Evolutionary conservation across 2,329 filamentous ascomycete species (phyloP), one percentile per base, ranked within the genome.

Genomic region (Amylocarpus encephaloides): DNA sequence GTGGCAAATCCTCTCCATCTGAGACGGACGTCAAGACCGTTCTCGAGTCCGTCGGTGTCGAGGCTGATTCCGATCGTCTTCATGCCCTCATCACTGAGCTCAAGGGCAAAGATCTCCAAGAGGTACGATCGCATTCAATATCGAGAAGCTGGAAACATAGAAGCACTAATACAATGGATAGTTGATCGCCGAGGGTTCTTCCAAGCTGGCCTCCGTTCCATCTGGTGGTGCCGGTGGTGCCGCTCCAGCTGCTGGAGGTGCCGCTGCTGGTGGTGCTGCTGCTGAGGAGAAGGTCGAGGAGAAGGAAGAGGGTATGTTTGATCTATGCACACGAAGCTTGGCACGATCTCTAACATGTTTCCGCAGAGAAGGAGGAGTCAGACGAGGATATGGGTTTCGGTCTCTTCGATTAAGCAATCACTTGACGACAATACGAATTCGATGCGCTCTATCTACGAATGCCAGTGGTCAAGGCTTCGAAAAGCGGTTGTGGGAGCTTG

Each of bases 171-270:
- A 9, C 32, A 4, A n/a, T 43, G 19, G 45, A 36, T 65, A 97
- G 93, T 78, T 98, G 75, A 96, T 98, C 73, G 67, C 88, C 67
- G 82, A 91, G 75, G 93, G 93, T 70, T 83, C 87, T 62, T 69
- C 78, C 74, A 98, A 98, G 85, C 89, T 98, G 68, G 93, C 93
- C 66, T 96, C 92, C 75, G 92, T 98, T 70, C 91, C 93, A 74
- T 89, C 88, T 68, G 93, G 91, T 68, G 91, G 91, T 73, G 89
- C 83, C 70, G 87, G 79, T 73, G 87, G 78, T 66, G 77, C 76
- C 67, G 77, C 76, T 66, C 79, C 77, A 71, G 82, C 75, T 69
- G 85, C 75, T 69, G 87, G 76, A 68, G 85, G 75, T 66, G 85
- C 76, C 64, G 84, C 75, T 62, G 86, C 76, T 64, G 87, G 76